Percentiles rank a stretch among this genome's conserved stretches.
Evolutionary conservation across 148 eudicot species (phyloP).

Genomic region (Fagopyrum homotropicum): DNA sequence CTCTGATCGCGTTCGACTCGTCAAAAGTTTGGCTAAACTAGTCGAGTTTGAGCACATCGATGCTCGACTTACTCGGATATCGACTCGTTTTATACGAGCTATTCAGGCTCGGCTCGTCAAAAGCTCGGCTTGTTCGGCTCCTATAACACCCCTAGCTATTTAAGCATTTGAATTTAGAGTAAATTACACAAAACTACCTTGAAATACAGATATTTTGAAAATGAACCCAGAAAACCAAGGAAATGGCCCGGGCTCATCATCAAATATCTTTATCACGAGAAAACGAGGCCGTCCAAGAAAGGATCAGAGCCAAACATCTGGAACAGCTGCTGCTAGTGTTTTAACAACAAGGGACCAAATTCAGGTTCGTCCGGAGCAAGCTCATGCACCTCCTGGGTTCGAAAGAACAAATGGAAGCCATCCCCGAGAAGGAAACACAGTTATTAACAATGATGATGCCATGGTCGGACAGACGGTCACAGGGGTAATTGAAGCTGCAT

Average conservation of each 20-base stretch:
- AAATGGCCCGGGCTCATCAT: slow-evolving; percentile 19
- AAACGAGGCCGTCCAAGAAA: slow-evolving; percentile 92
- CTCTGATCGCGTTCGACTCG: no score
- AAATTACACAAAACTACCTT: background rate
- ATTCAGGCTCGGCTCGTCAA: no score
- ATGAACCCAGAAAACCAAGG: slow-evolving; percentile 47
- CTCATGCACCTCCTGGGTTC: slow-evolving; percentile 22
- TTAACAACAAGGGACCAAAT: slow-evolving; percentile 10
- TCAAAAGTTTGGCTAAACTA: no score
- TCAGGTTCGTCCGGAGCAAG: background rate
- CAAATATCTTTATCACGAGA: slow-evolving; percentile 41
- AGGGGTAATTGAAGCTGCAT: slow-evolving; percentile 37
- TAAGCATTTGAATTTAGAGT: no score
- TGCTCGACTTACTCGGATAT: no score
- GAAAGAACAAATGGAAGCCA: slow-evolving; percentile 22
- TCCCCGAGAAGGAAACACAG: slow-evolving; percentile 14
- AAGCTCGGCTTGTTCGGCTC: no score
- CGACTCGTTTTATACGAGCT: no score
- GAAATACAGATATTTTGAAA: slow-evolving; percentile 26
- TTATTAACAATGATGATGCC: slow-evolving; percentile 13
- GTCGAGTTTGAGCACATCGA: no score
- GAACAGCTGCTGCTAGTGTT: slow-evolving; percentile 7
- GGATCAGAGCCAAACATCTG: slow-evolving; percentile 39
- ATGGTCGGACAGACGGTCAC: slow-evolving; percentile 32
- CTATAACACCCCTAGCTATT: no score